phyloP scores from a whole-genome alignment of 129 eudicot genomes.

The Lactuca saligna region DNA sequence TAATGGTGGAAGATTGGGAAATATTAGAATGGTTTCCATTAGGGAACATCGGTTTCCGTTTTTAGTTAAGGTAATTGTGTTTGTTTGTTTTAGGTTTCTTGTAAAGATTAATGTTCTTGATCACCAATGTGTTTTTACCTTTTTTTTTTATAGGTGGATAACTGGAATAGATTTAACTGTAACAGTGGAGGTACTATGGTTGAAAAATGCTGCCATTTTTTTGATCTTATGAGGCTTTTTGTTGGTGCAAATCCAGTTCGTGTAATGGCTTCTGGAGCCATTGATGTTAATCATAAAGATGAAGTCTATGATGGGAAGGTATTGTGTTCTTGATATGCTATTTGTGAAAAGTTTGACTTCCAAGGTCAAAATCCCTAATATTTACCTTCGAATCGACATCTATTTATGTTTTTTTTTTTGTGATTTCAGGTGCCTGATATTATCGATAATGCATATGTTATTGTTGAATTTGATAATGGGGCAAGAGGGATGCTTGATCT shows the following conservation, averaged over 20 bases:
- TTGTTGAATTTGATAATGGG: constrained; percentile 93
- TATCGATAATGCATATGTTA: constrained; percentile 95
- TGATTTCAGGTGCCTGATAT: constrained; percentile 84
- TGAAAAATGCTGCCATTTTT: constrained; percentile 99
- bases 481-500: constrained; percentile 94
- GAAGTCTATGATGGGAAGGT: constrained; percentile 96
- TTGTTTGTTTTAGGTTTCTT: background rate
- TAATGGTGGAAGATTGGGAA: constrained; percentile 69
- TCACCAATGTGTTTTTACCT: background rate
- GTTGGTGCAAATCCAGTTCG: constrained; percentile 89
- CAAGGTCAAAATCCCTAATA: constrained; percentile 1
- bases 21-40: constrained; percentile 86
- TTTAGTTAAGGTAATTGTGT: constrained; percentile 62
- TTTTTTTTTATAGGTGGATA: constrained; percentile 54
- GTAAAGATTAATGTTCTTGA: constrained; percentile 9
- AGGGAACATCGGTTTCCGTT: constrained; percentile 96
- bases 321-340: constrained; percentile 9
- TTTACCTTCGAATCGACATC: background rate
- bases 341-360: constrained; percentile 14
- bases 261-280: constrained; percentile 95
- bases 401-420: background rate
- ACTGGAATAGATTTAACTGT: constrained; percentile 93
- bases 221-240: constrained; percentile 96
- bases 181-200: constrained; percentile 96
- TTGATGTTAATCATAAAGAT: constrained; percentile 91